Evolutionary conservation across 2,329 filamentous ascomycete species (phyloP), one percentile per base, ranked within the genome.

Genomic region (Alternaria brassicae): DNA sequence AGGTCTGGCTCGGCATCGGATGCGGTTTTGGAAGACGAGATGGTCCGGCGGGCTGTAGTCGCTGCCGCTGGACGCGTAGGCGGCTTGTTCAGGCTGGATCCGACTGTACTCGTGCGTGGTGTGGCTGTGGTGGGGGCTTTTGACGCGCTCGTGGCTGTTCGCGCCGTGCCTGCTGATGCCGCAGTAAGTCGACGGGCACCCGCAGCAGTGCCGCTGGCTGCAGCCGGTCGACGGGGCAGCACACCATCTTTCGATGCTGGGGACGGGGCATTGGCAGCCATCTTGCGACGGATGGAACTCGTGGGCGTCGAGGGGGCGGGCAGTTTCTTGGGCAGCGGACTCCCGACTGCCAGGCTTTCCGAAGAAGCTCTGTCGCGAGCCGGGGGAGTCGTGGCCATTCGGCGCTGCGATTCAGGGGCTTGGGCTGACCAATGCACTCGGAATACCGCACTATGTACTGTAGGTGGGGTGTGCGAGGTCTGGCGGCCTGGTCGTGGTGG

Each of bases 1-100:
- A 75, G 55, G 9, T 76, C 74, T 52, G 72, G 72, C 61, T 77
- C 75, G 2, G 67, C 71, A 59, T 77, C 74, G 2, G 70, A 64
- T 1, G 66, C 56, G 7, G 68, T 51, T 36, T 66, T 71, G 36
- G 72, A 63, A 2, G 67, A 60, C 56, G 69, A 44, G 5, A 65
- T 64, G 1, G 71, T 61, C 47, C 72, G 66, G 25, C 73, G 58
- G 21, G 65, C 69, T 2, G 65, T 52, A 10, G 74, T 66, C 13
- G 69, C 67, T 1, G 72, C 54, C 7, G 66, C 62, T 7, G 74
- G 72, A 63, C 75, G 75, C 63, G 74, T 77, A 40, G 75, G 72
- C 15, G 75, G 72, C 66, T 77, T 78, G 67, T 68, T 78, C 63
- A 77, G 58, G 57, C 71, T 74, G 7, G 70, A 71, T 9, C 69